These are phyloP conservation scores for Fusarium tanahbumbuense DNA, from an alignment of 2,329 filamentous ascomycete species.

Conservation along the genomic window DNA sequence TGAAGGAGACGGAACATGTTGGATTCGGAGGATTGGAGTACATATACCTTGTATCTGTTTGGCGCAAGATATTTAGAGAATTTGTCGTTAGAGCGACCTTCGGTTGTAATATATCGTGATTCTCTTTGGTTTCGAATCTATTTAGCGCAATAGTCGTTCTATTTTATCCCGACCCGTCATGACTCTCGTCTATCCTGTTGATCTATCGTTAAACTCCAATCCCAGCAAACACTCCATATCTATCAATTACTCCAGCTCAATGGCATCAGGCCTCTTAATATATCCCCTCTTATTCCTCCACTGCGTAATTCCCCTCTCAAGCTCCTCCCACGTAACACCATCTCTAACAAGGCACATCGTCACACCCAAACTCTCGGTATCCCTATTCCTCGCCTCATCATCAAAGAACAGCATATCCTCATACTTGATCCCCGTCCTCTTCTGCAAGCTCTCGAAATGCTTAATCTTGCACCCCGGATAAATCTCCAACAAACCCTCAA, in stretches of 20 bases:
- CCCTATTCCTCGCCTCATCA: constrained; percentile 86
- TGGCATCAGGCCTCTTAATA: constrained; percentile 20
- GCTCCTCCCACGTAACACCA: constrained; percentile 79
- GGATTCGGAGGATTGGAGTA: neutral
- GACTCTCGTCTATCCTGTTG: neutral
- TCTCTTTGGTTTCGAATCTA: neutral
- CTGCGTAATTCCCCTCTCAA: constrained; percentile 81
- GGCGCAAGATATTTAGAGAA: constrained; percentile 23
- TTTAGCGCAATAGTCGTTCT: neutral
- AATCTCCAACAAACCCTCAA: constrained; percentile 72
- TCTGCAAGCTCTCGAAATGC: constrained; percentile 81
- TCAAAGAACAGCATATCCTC: constrained; percentile 97
- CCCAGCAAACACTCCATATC: neutral
- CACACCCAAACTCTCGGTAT: constrained; percentile 82
- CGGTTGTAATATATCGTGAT: constrained; percentile 21
- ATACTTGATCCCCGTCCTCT: constrained; percentile 76
- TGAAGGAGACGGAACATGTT: constrained; percentile 2
- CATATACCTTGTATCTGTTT: constrained; percentile 19
- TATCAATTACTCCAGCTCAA: constrained; percentile 17
- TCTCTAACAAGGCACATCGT: constrained; percentile 86
- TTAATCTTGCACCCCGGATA: constrained; percentile 85
- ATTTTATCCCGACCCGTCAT: neutral
- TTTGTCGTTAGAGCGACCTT: constrained; percentile 2
- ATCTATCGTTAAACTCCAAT: neutral
- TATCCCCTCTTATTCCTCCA: constrained; percentile 80